Evolutionary conservation across 164 flowering plant species (phyloP).

Genomic region (Berberis vulgaris): DNA sequence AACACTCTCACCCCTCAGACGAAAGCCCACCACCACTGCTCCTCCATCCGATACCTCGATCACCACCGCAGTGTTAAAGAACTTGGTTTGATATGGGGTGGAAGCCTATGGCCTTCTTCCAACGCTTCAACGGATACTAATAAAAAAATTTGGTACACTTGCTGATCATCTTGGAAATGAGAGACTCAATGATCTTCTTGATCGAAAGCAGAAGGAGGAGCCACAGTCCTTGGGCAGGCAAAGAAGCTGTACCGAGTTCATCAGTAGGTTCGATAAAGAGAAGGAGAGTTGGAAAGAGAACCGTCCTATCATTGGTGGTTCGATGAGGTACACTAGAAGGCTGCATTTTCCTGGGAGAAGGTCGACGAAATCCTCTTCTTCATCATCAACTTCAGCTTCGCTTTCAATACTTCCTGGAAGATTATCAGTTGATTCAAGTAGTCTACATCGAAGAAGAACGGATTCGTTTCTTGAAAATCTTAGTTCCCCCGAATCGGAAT

Average conservation of each 20-base stretch:
- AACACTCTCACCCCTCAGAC: constrained; percentile 28
- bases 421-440: constrained; percentile 39
- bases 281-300: constrained; percentile 33
- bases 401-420: constrained; percentile 36
- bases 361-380: constrained; percentile 7
- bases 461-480: constrained; percentile 16
- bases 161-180: constrained; percentile 52
- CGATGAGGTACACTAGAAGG: constrained; percentile 36
- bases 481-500: constrained; percentile 33
- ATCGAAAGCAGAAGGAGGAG: constrained; percentile 5
- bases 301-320: constrained; percentile 44
- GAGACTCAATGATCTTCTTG: constrained; percentile 27
- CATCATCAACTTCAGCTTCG: not conserved
- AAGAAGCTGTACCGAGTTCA: constrained; percentile 22
- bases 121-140: constrained; percentile 3
- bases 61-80: constrained; percentile 29
- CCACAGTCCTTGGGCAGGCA: constrained; percentile 19
- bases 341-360: constrained; percentile 14
- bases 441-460: constrained; percentile 16
- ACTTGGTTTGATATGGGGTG: constrained; percentile 4
- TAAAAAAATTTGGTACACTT: constrained; percentile 24
- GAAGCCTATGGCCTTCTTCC: constrained; percentile 51
- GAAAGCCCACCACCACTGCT: constrained; percentile 12
- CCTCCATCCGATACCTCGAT: constrained; percentile 8
- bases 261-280: constrained; percentile 19